Conservation (phyloP, 2,329 filamentous ascomycete species). For the Colletotrichum shisoi region DNA sequence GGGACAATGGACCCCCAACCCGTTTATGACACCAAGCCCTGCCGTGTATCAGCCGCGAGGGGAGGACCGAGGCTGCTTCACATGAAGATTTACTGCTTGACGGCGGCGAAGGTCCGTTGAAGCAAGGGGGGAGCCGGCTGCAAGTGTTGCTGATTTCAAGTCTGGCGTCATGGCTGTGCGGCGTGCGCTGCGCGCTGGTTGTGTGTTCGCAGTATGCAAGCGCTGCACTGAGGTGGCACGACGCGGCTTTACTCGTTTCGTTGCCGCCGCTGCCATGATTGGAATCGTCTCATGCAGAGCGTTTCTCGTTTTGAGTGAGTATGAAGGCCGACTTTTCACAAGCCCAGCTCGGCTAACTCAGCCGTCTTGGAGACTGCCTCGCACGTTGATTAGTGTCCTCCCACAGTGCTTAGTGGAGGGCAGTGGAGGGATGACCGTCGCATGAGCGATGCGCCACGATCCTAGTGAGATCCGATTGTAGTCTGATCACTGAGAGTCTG, state of each 20-base stretch:
- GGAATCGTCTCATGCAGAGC: neutral
- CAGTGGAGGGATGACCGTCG: too few species aligned
- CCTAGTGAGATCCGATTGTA: too few species aligned
- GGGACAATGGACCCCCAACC: neutral
- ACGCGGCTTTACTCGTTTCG: neutral
- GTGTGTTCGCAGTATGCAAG: neutral
- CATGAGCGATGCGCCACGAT: too few species aligned
- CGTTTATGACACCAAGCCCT: neutral
- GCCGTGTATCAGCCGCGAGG: neutral
- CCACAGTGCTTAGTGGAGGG: too few species aligned
- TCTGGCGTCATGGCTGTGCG: neutral
- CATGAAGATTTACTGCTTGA: neutral
- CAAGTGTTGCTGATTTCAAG: neutral
- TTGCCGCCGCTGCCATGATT: neutral
- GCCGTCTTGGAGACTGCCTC: too few species aligned
- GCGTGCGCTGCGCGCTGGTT: too few species aligned
- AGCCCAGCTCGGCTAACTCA: too few species aligned
- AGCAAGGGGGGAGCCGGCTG: neutral
- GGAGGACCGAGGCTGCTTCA: neutral
- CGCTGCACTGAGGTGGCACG: neutral
- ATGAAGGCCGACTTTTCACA: too few species aligned
- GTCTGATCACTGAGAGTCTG: too few species aligned
- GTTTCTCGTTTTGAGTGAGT: too few species aligned
- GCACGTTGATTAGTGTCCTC: too few species aligned
- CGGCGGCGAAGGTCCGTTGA: too few species aligned